Evolutionary conservation across 2,329 filamentous ascomycete genomes (phyloP).

Genomic region (Colletotrichum graminicola): DNA sequence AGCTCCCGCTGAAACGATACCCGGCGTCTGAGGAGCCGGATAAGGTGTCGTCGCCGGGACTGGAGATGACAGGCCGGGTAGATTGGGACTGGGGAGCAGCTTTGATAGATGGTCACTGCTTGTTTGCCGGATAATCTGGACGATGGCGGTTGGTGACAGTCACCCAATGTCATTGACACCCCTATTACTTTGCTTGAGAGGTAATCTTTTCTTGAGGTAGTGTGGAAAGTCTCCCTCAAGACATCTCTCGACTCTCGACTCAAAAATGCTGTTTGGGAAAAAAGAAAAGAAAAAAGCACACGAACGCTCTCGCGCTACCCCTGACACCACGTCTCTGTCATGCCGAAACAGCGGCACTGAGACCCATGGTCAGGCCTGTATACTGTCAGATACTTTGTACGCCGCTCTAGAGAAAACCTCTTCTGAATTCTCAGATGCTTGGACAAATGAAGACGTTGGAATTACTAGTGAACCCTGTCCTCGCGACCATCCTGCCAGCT

Average conservation of each 20-base stretch:
- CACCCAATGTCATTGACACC: not conserved
- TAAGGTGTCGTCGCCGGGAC: not conserved
- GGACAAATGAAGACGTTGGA: not conserved
- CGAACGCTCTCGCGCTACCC: not conserved
- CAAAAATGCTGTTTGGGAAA: not conserved
- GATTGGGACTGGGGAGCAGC: not conserved
- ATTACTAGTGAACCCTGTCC: conserved; percentile 47
- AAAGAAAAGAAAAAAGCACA: not conserved
- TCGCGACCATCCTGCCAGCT: conserved; percentile 66
- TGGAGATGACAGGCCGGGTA: not conserved
- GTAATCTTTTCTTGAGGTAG: not conserved
- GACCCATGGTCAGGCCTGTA: not conserved
- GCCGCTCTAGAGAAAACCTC: too few relatives aligned
- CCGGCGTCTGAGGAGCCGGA: not conserved
- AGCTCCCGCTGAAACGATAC: not conserved
- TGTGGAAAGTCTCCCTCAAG: not conserved
- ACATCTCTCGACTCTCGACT: not conserved
- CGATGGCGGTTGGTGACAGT: not conserved
- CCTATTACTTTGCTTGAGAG: not conserved
- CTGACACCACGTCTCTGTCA: not conserved
- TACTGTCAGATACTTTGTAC: not conserved
- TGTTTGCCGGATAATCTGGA: not conserved
- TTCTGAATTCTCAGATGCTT: not conserved
- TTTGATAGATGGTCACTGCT: not conserved
- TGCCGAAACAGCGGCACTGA: not conserved